Conservation (phyloP, 306 rosid genomes). For the Arachis hypogaea region DNA sequence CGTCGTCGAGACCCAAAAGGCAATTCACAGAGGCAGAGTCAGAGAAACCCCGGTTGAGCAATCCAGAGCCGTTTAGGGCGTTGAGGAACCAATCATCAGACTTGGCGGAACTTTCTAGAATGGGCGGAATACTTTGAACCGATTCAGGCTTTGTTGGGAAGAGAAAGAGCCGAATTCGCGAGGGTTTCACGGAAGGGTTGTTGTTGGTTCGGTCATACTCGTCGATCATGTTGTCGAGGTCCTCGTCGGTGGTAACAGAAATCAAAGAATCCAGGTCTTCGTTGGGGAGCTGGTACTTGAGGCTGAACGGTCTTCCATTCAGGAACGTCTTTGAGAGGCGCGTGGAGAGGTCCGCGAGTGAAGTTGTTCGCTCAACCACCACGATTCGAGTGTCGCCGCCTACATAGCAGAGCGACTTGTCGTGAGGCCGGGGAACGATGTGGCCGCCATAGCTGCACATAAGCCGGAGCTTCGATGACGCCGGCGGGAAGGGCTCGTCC, state of each 20-base stretch:
- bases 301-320: conserved; percentile 60
- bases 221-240: conserved; percentile 94
- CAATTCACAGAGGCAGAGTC: conserved; percentile 85
- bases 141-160: conserved; percentile 78
- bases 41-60: conserved; percentile 76
- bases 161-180: conserved; percentile 75
- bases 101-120: conserved; percentile 68
- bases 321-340: conserved; percentile 83
- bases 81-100: conserved; percentile 85
- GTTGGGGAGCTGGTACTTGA: conserved; percentile 90
- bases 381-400: conserved; percentile 94
- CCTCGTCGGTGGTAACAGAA: conserved; percentile 91
- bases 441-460: conserved; percentile 99
- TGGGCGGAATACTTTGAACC: conserved; percentile 76
- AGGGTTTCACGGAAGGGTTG: conserved; percentile 60
- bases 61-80: conserved; percentile 67
- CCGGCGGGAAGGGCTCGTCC: conserved; percentile 75
- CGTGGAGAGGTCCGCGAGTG: conserved; percentile 70
- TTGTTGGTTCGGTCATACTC: conserved; percentile 86
- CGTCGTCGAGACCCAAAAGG: conserved; percentile 81
- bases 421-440: conserved; percentile 96
- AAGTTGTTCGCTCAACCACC: conserved; percentile 69
- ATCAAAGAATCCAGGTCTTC: conserved; percentile 93
- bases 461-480: conserved; percentile 63
- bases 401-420: conserved; percentile 89